Conservation (phyloP, 2,329 filamentous ascomycete genomes). For the Coniochaeta hoffmannii region DNA sequence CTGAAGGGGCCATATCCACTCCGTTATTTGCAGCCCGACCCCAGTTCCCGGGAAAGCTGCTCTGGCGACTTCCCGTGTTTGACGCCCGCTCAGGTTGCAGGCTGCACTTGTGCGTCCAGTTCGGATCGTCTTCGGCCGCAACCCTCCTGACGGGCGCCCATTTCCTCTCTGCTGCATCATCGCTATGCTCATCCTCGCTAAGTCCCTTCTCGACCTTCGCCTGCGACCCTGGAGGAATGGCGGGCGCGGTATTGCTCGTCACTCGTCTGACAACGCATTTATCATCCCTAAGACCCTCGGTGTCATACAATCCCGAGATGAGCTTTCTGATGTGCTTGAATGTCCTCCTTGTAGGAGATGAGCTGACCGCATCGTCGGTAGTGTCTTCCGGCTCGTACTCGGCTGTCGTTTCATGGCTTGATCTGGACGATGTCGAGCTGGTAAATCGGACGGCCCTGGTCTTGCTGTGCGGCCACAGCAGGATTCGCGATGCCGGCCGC, state of each 20-base stretch:
- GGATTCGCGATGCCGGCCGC: background rate
- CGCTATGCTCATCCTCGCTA: background rate
- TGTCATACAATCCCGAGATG: background rate
- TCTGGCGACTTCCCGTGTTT: background rate
- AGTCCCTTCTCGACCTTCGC: background rate
- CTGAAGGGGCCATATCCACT: background rate
- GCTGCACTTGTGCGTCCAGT: background rate
- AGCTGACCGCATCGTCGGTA: background rate
- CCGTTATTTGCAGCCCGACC: background rate
- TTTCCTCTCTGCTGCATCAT: background rate
- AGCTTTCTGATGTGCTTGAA: background rate
- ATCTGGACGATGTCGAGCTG: background rate
- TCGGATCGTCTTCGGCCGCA: background rate
- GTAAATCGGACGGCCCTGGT: background rate
- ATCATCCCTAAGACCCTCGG: background rate
- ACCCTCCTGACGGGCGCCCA: background rate
- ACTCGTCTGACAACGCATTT: background rate
- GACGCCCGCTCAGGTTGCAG: background rate
- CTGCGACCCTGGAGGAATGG: background rate
- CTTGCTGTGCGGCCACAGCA: background rate
- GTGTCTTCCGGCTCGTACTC: background rate
- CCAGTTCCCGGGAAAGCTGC: background rate
- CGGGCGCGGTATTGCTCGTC: background rate
- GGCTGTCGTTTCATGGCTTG: background rate
- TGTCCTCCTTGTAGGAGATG: background rate